phyloP scores from a whole-genome alignment of 352 stramenopile species.

The Hyaloperonospora brassicae region DNA sequence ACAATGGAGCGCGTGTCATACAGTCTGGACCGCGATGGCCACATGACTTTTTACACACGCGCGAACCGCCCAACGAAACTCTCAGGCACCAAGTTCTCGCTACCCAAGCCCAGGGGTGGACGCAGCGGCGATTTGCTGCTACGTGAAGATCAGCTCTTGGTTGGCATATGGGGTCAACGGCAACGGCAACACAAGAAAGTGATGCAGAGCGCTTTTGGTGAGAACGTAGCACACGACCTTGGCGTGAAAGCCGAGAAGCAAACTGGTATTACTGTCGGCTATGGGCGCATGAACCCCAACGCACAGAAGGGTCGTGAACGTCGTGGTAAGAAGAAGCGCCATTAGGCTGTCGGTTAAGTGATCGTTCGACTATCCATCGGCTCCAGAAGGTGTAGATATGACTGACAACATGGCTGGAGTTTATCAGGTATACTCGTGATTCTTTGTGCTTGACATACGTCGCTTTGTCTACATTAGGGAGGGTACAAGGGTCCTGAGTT shows the following conservation, averaged over 20 bases:
- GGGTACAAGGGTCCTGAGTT: too few species aligned
- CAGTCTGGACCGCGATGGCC: slow-evolving; percentile 89
- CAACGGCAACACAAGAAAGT: slow-evolving; percentile 89
- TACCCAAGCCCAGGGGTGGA: slow-evolving; percentile 91
- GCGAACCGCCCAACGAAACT: slow-evolving; percentile 84
- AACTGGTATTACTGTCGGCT: slow-evolving; percentile 87
- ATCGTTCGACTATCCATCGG: not conserved
- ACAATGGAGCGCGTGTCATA: slow-evolving; percentile 92
- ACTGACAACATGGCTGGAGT: slow-evolving; percentile 10
- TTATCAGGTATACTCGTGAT: slow-evolving; percentile 21
- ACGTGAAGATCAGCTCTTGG: slow-evolving; percentile 95
- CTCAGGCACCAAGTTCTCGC: slow-evolving; percentile 94
- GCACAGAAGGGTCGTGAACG: slow-evolving; percentile 92
- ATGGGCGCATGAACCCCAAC: slow-evolving; percentile 95
- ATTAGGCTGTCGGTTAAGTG: slow-evolving; percentile 31
- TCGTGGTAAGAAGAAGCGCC: slow-evolving; percentile 95
- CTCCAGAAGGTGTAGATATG: slow-evolving; percentile 16
- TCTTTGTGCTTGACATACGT: not conserved
- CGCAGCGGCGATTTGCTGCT: slow-evolving; percentile 94
- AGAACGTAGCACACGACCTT: slow-evolving; percentile 90
- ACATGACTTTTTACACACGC: slow-evolving; percentile 83
- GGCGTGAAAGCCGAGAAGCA: slow-evolving; percentile 89
- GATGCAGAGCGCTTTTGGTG: slow-evolving; percentile 91
- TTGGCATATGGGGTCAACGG: slow-evolving; percentile 93
- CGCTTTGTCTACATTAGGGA: too few species aligned